phyloP scores from a whole-genome alignment of 1,139 yeast species.

The Diutina siamensis region DNA sequence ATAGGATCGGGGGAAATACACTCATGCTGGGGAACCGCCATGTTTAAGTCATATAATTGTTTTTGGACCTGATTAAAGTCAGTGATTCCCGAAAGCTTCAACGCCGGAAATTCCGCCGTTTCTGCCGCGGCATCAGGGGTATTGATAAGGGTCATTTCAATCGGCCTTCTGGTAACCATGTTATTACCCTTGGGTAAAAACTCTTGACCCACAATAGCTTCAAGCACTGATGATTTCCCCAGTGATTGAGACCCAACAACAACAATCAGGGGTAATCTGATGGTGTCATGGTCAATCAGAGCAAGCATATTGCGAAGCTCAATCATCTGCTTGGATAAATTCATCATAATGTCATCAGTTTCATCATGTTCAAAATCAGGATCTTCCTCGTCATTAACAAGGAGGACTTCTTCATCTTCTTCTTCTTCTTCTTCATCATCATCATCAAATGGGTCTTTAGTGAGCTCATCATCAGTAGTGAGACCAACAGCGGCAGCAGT shows the following conservation, averaged over 20 bases:
- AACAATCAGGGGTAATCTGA: slow-evolving; percentile 86
- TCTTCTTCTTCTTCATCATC: slow-evolving; percentile 12
- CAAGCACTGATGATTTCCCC: slow-evolving; percentile 91
- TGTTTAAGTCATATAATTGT: slow-evolving; percentile 71
- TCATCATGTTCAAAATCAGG: slow-evolving; percentile 36
- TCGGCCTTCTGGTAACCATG: slow-evolving; percentile 94
- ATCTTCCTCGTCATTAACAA: slow-evolving; percentile 23
- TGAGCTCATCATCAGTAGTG: slow-evolving; percentile 16
- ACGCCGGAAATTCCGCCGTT: slow-evolving; percentile 87
- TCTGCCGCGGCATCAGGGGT: slow-evolving; percentile 77
- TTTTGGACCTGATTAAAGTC: slow-evolving; percentile 85
- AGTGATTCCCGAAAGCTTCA: slow-evolving; percentile 69
- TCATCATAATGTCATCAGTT: slow-evolving; percentile 69
- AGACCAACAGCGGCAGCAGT: slow-evolving; percentile 38
- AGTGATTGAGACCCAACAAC: slow-evolving; percentile 97
- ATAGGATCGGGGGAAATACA: slow-evolving; percentile 89
- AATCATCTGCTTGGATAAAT: slow-evolving; percentile 89
- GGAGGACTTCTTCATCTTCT: slow-evolving; percentile 22
- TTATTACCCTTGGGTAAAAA: slow-evolving; percentile 89
- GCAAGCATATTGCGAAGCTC: slow-evolving; percentile 77
- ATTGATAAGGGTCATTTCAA: slow-evolving; percentile 82
- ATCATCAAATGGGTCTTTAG: slow-evolving; percentile 11
- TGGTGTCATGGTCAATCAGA: slow-evolving; percentile 64
- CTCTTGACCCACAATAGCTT: slow-evolving; percentile 89
- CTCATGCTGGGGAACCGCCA: slow-evolving; percentile 81